These are phyloP conservation scores for Carex parvula DNA, from an alignment of 176 grass and related monocot genomes.

Conservation along the genomic window DNA sequence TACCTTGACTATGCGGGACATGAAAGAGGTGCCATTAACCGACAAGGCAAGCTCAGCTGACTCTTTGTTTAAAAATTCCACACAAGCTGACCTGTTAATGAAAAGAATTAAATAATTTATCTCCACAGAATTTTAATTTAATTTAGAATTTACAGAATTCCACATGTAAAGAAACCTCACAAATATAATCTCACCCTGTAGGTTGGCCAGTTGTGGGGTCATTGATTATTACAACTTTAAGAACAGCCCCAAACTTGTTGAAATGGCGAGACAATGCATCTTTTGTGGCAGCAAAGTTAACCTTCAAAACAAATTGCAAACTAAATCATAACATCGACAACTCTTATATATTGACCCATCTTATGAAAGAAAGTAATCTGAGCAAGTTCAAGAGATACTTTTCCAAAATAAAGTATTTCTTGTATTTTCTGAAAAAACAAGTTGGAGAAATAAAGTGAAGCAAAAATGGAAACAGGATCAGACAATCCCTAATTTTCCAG, in stretches of 20 bases:
- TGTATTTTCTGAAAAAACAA: too few species aligned
- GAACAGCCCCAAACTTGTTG: conserved; percentile 89
- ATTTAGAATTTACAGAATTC: not conserved
- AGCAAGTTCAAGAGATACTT: too few species aligned
- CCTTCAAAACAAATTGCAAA: conserved; percentile 48
- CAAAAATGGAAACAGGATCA: too few species aligned
- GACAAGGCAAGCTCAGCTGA: conserved; percentile 81
- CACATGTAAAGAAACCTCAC: not conserved
- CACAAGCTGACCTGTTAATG: conserved; percentile 65
- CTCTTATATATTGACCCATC: not conserved
- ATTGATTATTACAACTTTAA: conserved; percentile 90
- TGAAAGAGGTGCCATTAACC: conserved; percentile 93
- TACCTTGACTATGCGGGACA: conserved; percentile 94
- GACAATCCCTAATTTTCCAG: too few species aligned
- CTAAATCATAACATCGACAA: conserved; percentile 23
- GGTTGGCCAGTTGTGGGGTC: conserved; percentile 85
- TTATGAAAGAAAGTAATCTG: too few species aligned
- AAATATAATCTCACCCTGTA: conserved; percentile 60
- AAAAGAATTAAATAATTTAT: not conserved
- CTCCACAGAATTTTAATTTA: not conserved
- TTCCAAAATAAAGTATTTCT: too few species aligned
- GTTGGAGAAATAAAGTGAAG: too few species aligned
- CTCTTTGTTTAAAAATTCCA: conserved; percentile 89
- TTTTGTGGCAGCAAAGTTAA: conserved; percentile 94
- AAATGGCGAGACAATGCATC: conserved; percentile 88